phyloP scores from a whole-genome alignment of 768 basidiomycete genomes.

The Mycena galopus region DNA sequence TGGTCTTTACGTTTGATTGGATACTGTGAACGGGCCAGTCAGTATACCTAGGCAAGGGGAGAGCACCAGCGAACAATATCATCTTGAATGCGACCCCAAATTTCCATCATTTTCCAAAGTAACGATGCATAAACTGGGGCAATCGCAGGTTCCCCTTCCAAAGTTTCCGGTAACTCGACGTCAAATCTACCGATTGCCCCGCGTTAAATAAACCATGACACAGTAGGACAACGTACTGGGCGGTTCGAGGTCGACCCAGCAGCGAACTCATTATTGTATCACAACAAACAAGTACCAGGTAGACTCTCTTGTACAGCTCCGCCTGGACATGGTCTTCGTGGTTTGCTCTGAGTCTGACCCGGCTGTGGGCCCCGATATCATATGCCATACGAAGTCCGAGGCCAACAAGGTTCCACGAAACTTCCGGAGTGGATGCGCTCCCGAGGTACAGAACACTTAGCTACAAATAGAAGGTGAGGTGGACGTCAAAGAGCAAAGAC shows the following conservation, averaged over 20 bases:
- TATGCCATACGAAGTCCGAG: constrained; percentile 50
- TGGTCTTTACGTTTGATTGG: constrained; percentile 52
- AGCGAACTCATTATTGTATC: constrained; percentile 43
- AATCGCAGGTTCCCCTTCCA: constrained; percentile 68
- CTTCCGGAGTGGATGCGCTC: constrained; percentile 42
- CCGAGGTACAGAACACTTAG: constrained; percentile 52
- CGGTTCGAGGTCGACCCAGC: constrained; percentile 63
- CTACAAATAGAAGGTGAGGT: constrained; percentile 38
- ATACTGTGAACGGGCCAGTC: constrained; percentile 44
- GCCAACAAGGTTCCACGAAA: constrained; percentile 53
- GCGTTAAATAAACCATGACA: not conserved
- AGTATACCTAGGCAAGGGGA: not conserved
- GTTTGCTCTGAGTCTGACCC: constrained; percentile 50
- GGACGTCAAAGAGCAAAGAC: constrained; percentile 27
- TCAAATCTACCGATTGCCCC: constrained; percentile 54
- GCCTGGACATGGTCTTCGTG: constrained; percentile 49
- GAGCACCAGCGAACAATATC: constrained; percentile 53
- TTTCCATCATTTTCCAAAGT: constrained; percentile 60
- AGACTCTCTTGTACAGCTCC: constrained; percentile 65
- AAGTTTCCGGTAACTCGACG: constrained; percentile 61
- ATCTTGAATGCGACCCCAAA: constrained; percentile 55
- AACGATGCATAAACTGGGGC: constrained; percentile 55
- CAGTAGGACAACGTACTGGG: constrained; percentile 52
- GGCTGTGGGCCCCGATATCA: constrained; percentile 62
- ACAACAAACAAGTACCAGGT: constrained; percentile 47